Base-by-base conservation (phyloP, 1,139 yeast species). In the Magnusiomyces suaveolens region DNA sequence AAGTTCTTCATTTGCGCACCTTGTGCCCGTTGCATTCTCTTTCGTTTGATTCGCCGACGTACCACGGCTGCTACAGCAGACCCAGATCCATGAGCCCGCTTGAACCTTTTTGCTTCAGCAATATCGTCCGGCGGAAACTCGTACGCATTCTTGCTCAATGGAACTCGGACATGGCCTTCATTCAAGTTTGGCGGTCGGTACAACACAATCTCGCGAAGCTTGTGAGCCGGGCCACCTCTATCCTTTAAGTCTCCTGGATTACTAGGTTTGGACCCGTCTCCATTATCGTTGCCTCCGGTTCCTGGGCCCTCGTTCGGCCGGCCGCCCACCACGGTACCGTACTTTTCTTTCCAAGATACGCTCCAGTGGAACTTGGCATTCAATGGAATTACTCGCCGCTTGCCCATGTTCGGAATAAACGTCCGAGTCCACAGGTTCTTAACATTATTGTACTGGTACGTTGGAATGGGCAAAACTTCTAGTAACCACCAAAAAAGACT, bases 341-440 rank as follows among this genome's bases (percentile, higher is more conserved):
- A 41, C 36, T 6, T 23, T 38, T 48, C 36, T 24, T 56, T 70
- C 78, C 82, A 82, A 57, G 72, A 73, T 0, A 81, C 74, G 52
- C 86, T 81, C 87, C 87, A 82, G 63, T 82, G 87, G 33, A 81
- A 59, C 16, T 65, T 66, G 20, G 79, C 77, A 55, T 72, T 66
- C 1, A 59, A 59, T 0, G 85, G 84, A 2, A 82, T 68, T 41
- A 68, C 68, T 57, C 87, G 68, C 1, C 64, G 60, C 18, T 78
- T 68, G 0, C 87, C 86, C 3, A 79, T 59, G 62, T 82, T 82
- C 0, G 87, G 87, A 12, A 68, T 62, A 59, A 72, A 76, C 2
- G 71, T 66, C 51, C 73, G 70, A 55, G 66, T 69, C 83, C 84
- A 80, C 57, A 70, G 68, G 41, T 59, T 55, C 1, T 80, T 80